A percentile compares a stretch with the other conserved stretches of the same genome.
phyloP scores from a whole-genome alignment of 225 moss, liverwort and hornwort species.

The Polytrichum formosum region DNA sequence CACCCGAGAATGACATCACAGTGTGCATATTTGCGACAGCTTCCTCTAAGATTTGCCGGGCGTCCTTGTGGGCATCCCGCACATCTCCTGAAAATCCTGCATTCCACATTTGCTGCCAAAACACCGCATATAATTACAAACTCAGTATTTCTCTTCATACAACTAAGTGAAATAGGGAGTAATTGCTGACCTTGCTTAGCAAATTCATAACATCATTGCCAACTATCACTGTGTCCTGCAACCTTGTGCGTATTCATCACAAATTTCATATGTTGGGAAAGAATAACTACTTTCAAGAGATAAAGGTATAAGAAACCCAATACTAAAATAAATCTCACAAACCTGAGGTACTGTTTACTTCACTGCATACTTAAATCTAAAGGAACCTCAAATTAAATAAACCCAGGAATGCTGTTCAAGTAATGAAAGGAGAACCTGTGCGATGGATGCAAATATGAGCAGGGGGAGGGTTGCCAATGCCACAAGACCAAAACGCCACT shows the following conservation, averaged over 20 bases:
- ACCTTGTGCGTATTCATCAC: too few relatives aligned
- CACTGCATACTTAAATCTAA: too few relatives aligned
- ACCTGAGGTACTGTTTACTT: too few relatives aligned
- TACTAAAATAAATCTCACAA: too few relatives aligned
- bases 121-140: neutral
- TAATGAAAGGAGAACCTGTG: conserved; percentile 37
- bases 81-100: conserved; percentile 65
- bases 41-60: conserved; percentile 61
- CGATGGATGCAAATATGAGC: conserved; percentile 57
- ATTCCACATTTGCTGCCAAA: conserved; percentile 70
- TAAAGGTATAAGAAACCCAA: neutral
- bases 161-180: too few relatives aligned
- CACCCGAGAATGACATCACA: conserved; percentile 67
- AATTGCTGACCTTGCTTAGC: too few relatives aligned
- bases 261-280: too few relatives aligned
- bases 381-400: too few relatives aligned
- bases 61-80: conserved; percentile 61
- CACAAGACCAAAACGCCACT: conserved; percentile 66
- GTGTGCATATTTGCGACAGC: conserved; percentile 74
- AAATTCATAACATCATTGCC: too few relatives aligned
- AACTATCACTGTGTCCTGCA: too few relatives aligned
- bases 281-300: neutral
- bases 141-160: too few relatives aligned
- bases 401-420: neutral
- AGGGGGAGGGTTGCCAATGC: conserved; percentile 60